These are phyloP conservation scores for Penicillium lagena DNA, from an alignment of 495 filamentous ascomycete species.

Conservation along the genomic window DNA sequence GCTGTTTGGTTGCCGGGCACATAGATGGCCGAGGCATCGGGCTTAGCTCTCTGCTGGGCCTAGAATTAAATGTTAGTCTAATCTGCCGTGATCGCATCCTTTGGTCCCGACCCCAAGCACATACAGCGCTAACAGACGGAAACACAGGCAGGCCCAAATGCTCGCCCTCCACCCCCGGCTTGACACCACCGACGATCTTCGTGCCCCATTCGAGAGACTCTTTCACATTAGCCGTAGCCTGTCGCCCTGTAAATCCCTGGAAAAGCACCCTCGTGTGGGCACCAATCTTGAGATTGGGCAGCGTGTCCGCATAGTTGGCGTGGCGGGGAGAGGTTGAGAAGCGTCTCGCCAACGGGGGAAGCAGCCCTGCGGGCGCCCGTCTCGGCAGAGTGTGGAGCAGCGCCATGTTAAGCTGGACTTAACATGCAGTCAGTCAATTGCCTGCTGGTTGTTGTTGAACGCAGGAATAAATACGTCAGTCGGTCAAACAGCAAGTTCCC, in stretches of 20 bases:
- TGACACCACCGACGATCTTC: conserved; percentile 82
- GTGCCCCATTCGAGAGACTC: conserved; percentile 83
- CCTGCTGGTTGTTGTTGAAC: no score
- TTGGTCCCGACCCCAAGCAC: not conserved
- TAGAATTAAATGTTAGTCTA: conserved; percentile 18
- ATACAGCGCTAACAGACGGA: conserved; percentile 55
- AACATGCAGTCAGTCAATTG: not conserved
- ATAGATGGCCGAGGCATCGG: conserved; percentile 81
- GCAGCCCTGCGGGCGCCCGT: conserved; percentile 3
- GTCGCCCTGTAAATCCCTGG: conserved; percentile 72
- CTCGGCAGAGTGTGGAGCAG: conserved; percentile 9
- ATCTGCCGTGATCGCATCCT: not conserved
- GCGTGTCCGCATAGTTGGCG: conserved; percentile 54
- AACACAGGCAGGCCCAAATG: conserved; percentile 79
- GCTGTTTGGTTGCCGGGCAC: conserved; percentile 75
- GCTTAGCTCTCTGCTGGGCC: conserved; percentile 70
- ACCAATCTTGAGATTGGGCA: conserved; percentile 71
- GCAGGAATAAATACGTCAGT: no score
- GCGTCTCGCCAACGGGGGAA: no score
- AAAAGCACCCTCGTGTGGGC: conserved; percentile 76
- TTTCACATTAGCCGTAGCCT: conserved; percentile 75
- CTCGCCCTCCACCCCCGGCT: conserved; percentile 66
- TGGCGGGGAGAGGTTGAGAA: conserved; percentile 37
- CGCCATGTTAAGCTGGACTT: conserved; percentile 7
- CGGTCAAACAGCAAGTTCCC: no score